These are phyloP conservation scores for Aspergillus texensis DNA, from an alignment of 2,329 filamentous ascomycete species.

Conservation along the genomic window DNA sequence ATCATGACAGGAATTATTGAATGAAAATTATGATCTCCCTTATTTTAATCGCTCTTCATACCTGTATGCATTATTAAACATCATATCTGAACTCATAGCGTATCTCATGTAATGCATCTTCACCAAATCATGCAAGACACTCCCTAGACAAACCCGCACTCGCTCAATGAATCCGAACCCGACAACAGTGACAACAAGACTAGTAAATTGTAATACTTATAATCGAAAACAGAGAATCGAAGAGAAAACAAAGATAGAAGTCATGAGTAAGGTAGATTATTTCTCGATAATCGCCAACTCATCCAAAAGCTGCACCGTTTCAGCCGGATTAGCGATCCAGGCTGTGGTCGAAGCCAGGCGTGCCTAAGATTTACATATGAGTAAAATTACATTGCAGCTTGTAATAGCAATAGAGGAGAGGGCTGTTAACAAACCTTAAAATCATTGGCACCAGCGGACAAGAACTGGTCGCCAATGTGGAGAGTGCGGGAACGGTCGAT, in stretches of 20 bases:
- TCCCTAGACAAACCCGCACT: background rate
- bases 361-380: conserved; percentile 51
- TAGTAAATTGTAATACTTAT: background rate
- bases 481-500: conserved; percentile 78
- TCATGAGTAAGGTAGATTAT: background rate
- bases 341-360: conserved; percentile 89
- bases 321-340: conserved; percentile 90
- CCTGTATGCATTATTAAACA: background rate
- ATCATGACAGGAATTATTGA: conserved; percentile 4
- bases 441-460: conserved; percentile 93
- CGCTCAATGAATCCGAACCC: background rate
- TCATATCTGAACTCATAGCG: background rate
- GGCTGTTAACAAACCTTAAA: conserved; percentile 67
- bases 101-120: background rate
- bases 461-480: conserved; percentile 93
- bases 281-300: conserved; percentile 61
- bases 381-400: background rate
- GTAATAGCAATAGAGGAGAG: too few species aligned
- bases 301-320: conserved; percentile 87
- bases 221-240: background rate
- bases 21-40: conserved; percentile 6
- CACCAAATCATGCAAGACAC: background rate
- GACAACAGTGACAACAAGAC: too few species aligned
- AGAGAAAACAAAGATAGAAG: too few species aligned
- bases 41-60: background rate